Evolutionary conservation across 192 early-diverging fungal species (phyloP), one percentile per base, ranked within the genome.

Genomic region (Entomortierella chlamydospora): DNA sequence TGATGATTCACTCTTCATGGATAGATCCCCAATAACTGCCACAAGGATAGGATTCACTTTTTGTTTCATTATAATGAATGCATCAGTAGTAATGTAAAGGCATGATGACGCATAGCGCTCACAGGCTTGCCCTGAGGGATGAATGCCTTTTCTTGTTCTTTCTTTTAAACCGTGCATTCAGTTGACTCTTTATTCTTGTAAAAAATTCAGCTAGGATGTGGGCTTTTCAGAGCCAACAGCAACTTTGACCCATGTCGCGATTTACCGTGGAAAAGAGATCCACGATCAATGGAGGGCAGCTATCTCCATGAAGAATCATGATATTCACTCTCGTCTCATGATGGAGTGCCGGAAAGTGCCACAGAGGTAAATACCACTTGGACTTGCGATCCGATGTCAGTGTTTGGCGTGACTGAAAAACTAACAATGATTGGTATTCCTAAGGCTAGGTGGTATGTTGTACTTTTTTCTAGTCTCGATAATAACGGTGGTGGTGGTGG

Each of bases 301-400:
- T 41, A 83, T 83, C 57, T 64, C 53, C 4, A 65, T 81, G 15
- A 61, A 70, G 10, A 72, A 81, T 45, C 72, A 83, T 55, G 93
- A 94, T 70, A 86, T 92, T 11, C 93, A 94, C 82, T 84, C 79
- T 51, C 81, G 87, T 57, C 66, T 95, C 23, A 95, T 95, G 92
- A 81, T 83, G 49, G 80, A 72, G 4, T 95, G 93, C 77, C 82
- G 82, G n/a, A 91, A 93, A 47, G 92, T 94, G 5, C 94, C 95
- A 33, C 80, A 84, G 49, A 93, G 90, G 88, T 93, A 73, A 70
- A 45, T 45, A 61, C 69, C 41, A n/a, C n/a, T n/a, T n/a, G n/a
- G n/a, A n/a, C n/a, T n/a, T n/a, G n/a, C n/a, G n/a, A n/a, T n/a
- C n/a, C n/a, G n/a, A n/a, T n/a, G n/a, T n/a, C n/a, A n/a, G n/a